Base-by-base conservation (phyloP, 805 yeast genomes). In the Suhomyces prunicola region DNA sequence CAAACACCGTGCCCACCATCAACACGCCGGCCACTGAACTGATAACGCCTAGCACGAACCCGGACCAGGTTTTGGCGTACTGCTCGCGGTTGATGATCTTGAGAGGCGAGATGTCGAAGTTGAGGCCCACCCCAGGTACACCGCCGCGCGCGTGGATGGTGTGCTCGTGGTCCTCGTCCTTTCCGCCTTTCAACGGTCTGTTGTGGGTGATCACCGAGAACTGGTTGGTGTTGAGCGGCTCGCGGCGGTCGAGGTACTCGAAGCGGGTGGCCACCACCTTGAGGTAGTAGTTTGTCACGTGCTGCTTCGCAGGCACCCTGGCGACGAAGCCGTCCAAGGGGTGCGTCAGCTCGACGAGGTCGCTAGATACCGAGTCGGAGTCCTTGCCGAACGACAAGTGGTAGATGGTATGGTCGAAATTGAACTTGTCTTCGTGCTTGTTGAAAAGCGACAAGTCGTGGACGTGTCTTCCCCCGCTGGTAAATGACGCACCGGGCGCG, bases 11-110 rank as follows among this genome's bases (percentile, higher is more conserved):
- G 8, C 96, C 98, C 26, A 93, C 91, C 26, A 97, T 92, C 54
- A 94, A 76, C 9, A 94, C 91, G 47, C 98, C 97, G 8, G 97
- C 98, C 41, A 93, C 80, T 6, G 96, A 90, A 52, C 97, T 87
- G 59, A 94, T 83, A 26, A 88, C 89, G 35, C 92, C 90, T 54
- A 91, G 73, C 24, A 90, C 63, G 65, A 92, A 91, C 1, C 91
- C 88, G 29, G 92, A 86, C 86, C 94, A 88, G 1, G 94, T 80
- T 66, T 85, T 87, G 52, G 82, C 79, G 62, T 81, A 82, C 57
- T 78, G 85, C 69, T 94, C 96, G 53, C 83, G 79, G 71, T 93
- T 90, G 63, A 92, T 88, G 49, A 94, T 91, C 66, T 91, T 90
- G 76, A 94, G 77, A 9, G 98, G 97, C 52, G 96, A 86, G 68